Evolutionary conservation across 1,284 basidiomycete species (phyloP).

Genomic region (Ceratobasidium papillatum): DNA sequence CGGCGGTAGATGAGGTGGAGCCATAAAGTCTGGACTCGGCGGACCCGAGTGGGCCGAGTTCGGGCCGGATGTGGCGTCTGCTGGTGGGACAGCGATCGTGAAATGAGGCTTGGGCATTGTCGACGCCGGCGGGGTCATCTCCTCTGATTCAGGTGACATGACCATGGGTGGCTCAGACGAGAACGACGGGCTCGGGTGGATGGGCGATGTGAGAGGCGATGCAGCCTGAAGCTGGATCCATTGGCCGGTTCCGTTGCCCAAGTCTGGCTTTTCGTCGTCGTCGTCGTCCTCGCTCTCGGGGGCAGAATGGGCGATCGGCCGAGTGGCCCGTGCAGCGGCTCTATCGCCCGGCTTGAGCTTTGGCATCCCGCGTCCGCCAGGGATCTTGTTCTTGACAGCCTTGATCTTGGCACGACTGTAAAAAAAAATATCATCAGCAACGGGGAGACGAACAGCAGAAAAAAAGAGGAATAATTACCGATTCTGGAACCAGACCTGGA

Average conservation of each 20-base stretch:
- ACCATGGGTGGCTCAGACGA: neutral
- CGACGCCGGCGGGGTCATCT: conserved; percentile 26
- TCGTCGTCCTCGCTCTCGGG: conserved; percentile 31
- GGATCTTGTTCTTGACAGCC: conserved; percentile 42
- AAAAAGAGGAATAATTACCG: conserved; percentile 59
- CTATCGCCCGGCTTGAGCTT: conserved; percentile 39
- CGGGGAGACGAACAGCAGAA: neutral
- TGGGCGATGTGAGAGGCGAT: conserved; percentile 14
- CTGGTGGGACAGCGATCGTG: conserved; percentile 9
- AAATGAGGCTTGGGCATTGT: conserved; percentile 30
- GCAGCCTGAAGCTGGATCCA: conserved; percentile 14
- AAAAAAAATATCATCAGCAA: neutral
- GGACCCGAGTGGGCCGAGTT: conserved; percentile 39
- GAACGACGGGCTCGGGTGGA: conserved; percentile 18
- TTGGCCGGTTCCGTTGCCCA: conserved; percentile 3
- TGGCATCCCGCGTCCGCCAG: conserved; percentile 37
- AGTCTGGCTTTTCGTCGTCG: conserved; percentile 33
- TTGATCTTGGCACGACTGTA: conserved; percentile 44
- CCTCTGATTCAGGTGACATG: neutral
- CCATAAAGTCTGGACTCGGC: conserved; percentile 10
- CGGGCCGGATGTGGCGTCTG: conserved; percentile 21
- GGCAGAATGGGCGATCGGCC: neutral
- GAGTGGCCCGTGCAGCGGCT: conserved; percentile 12
- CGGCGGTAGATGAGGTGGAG: neutral
- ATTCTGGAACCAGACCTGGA: conserved; percentile 90